phyloP scores from a whole-genome alignment of 768 basidiomycete genomes.

The Russula virescens region DNA sequence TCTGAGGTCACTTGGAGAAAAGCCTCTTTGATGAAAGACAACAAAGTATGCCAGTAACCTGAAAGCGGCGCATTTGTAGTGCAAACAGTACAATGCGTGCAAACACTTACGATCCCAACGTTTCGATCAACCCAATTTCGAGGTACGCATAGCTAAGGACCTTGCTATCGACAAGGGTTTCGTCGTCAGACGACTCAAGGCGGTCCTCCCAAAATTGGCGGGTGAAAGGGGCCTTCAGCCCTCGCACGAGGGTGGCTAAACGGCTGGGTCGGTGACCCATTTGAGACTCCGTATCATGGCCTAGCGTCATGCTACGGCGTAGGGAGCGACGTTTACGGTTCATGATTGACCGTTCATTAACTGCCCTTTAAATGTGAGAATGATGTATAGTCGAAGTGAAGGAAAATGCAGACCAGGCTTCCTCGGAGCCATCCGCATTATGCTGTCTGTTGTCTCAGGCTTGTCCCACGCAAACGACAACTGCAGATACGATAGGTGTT shows the following conservation, averaged over 20 bases:
- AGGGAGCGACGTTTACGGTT: slow-evolving; percentile 53
- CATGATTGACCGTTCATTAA: slow-evolving; percentile 50
- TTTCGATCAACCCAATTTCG: slow-evolving; percentile 60
- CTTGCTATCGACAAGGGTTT: slow-evolving; percentile 55
- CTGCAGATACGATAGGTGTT: slow-evolving; percentile 29
- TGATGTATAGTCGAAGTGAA: neutral
- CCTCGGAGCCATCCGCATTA: slow-evolving; percentile 62
- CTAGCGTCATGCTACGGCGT: slow-evolving; percentile 48
- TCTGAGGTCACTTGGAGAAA: slow-evolving; percentile 51
- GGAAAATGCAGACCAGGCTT: slow-evolving; percentile 47
- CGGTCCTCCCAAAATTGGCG: slow-evolving; percentile 54
- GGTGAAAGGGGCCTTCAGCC: slow-evolving; percentile 49
- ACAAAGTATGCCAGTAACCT: slow-evolving; percentile 63
- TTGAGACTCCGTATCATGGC: slow-evolving; percentile 48
- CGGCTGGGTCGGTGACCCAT: slow-evolving; percentile 40
- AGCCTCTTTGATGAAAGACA: slow-evolving; percentile 57
- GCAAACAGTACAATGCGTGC: neutral
- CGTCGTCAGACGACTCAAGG: slow-evolving; percentile 47
- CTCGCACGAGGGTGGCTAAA: slow-evolving; percentile 34
- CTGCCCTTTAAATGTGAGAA: slow-evolving; percentile 29
- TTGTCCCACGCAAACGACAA: slow-evolving; percentile 70
- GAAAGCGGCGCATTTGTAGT: neutral
- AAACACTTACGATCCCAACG: slow-evolving; percentile 44
- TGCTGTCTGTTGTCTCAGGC: slow-evolving; percentile 56
- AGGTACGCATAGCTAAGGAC: slow-evolving; percentile 63